A percentile compares a stretch with the other conserved stretches of the same genome.
phyloP scores from a whole-genome alignment of 169 alveolate species.

The Cardiosporidium cionae region DNA sequence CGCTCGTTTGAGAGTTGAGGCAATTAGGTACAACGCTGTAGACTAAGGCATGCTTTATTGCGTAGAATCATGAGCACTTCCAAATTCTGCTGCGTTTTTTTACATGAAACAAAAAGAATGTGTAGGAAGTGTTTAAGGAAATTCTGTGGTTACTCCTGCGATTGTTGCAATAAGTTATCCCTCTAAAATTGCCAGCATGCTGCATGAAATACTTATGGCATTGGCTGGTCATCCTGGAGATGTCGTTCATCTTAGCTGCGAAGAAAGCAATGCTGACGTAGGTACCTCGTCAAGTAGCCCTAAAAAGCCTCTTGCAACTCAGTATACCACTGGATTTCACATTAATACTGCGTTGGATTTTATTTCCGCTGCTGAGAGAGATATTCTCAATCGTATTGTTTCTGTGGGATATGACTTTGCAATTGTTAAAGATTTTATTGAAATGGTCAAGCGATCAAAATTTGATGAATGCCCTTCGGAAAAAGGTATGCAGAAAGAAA shows the following conservation, averaged over 20 bases:
- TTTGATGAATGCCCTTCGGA: neutral
- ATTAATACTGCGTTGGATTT: neutral
- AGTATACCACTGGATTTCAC: neutral
- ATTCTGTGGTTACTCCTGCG: too few species aligned
- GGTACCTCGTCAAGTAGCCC: neutral
- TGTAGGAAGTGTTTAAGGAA: too few species aligned
- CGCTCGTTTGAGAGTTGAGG: too few species aligned
- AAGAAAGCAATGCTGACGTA: neutral
- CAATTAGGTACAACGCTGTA: too few species aligned
- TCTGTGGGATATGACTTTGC: constrained; percentile 4
- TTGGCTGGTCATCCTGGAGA: constrained; percentile 33
- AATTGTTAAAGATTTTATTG: constrained; percentile 3
- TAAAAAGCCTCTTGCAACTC: neutral
- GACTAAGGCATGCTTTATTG: too few species aligned
- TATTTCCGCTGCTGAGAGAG: neutral
- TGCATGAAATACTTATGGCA: constrained; percentile 29
- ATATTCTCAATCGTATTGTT: neutral
- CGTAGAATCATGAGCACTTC: too few species aligned
- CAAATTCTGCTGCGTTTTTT: too few species aligned
- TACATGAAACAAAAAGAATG: too few species aligned
- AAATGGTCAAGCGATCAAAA: neutral
- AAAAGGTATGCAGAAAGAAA: neutral
- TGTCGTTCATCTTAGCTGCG: neutral
- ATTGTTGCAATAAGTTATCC: too few species aligned
- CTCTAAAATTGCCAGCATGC: too few species aligned